Percentiles rank a stretch among this genome's conserved stretches.
Evolutionary conservation across 805 yeast genomes (phyloP).

Genomic region (Pichia sporocuriosa): DNA sequence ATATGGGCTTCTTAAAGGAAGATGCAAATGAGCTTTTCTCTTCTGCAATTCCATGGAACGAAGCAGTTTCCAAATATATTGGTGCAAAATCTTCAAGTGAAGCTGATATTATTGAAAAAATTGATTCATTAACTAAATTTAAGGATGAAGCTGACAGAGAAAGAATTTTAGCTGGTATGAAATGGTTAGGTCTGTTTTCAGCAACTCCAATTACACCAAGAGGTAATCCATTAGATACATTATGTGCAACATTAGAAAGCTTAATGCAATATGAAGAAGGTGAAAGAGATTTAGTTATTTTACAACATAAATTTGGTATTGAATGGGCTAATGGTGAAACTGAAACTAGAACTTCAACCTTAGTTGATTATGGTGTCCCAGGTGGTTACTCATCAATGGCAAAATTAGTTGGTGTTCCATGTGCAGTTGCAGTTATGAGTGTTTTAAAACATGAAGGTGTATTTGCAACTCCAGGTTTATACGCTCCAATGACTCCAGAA

Average conservation of each 20-base stretch:
- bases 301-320: conserved; percentile 97
- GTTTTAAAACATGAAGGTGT: conserved; percentile 65
- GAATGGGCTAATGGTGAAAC: conserved; percentile 90
- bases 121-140: conserved; percentile 73
- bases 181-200: conserved; percentile 91
- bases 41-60: conserved; percentile 70
- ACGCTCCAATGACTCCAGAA: conserved; percentile 90
- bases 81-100: conserved; percentile 67
- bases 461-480: conserved; percentile 69
- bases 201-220: conserved; percentile 72
- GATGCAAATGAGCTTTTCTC: conserved; percentile 55
- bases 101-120: conserved; percentile 67
- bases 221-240: conserved; percentile 90
- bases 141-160: conserved; percentile 75
- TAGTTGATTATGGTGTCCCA: conserved; percentile 88
- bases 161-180: conserved; percentile 81
- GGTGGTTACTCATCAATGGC: conserved; percentile 98
- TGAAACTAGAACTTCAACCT: conserved; percentile 91
- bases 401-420: conserved; percentile 95
- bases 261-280: conserved; percentile 93
- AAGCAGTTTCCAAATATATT: conserved; percentile 69
- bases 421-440: conserved; percentile 89
- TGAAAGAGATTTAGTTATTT: conserved; percentile 90
- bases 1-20: conserved; percentile 86
- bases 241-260: conserved; percentile 93